A percentile compares a stretch with the other conserved stretches of the same genome.
These are phyloP conservation scores for Ceratobasidium sp. DNA, from an alignment of 1,284 basidiomycete genomes.

Conservation along the genomic window DNA sequence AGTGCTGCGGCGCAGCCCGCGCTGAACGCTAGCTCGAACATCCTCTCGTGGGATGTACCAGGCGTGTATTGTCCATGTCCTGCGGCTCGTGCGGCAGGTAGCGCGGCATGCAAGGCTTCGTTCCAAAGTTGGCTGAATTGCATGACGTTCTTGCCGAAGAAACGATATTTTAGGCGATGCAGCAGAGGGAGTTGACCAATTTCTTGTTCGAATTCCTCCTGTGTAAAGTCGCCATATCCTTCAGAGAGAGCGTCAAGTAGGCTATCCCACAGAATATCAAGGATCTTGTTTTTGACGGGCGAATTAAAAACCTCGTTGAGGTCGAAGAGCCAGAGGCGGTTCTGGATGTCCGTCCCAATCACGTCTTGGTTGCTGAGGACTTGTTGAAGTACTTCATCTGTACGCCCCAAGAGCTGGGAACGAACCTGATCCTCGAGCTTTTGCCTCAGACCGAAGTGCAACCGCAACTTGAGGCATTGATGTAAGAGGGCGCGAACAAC, in stretches of 20 bases:
- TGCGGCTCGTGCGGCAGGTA: not conserved
- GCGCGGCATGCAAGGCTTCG: slow-evolving; percentile 20
- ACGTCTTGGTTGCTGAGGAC: not conserved
- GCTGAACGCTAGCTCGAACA: slow-evolving; percentile 9
- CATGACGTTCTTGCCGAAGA: slow-evolving; percentile 19
- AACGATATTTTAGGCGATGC: not conserved
- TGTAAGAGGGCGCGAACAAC: not conserved
- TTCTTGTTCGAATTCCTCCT: not conserved
- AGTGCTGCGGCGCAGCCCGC: slow-evolving; percentile 5
- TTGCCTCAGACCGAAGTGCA: slow-evolving; percentile 5
- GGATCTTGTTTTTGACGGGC: not conserved
- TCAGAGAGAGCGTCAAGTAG: not conserved
- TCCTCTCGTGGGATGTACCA: not conserved
- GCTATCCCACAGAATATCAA: slow-evolving; percentile 4
- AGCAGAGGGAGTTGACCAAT: not conserved
- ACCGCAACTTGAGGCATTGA: not conserved
- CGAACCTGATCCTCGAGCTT: not conserved
- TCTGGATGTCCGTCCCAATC: not conserved
- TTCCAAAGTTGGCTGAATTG: slow-evolving; percentile 30
- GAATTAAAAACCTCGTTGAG: not conserved
- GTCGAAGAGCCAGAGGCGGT: slow-evolving; percentile 23
- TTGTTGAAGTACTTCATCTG: not conserved
- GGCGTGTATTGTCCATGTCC: not conserved
- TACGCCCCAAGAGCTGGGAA: too few species aligned
- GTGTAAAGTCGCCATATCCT: not conserved